phyloP scores from a whole-genome alignment of 1,284 basidiomycete genomes.

The Ganoderma leucocontextum region DNA sequence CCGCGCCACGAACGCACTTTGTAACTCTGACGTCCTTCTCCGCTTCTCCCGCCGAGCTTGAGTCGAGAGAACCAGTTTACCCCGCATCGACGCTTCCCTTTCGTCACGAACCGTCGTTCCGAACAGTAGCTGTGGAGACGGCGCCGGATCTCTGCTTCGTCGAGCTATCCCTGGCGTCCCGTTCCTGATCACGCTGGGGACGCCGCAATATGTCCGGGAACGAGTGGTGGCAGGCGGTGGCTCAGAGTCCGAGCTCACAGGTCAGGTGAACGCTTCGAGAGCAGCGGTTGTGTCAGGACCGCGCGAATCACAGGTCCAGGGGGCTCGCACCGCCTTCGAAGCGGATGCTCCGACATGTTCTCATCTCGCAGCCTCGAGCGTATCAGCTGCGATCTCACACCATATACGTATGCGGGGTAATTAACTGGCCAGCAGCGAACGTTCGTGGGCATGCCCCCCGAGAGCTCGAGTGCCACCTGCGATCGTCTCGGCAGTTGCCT shows the following conservation, averaged over 20 bases:
- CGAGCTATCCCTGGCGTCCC: background rate
- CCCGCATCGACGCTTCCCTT: background rate
- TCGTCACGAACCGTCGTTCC: conserved; percentile 12
- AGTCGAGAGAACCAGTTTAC: background rate
- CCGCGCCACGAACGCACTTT: conserved; percentile 11
- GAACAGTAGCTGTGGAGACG: conserved; percentile 11
- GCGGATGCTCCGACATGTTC: conserved; percentile 12
- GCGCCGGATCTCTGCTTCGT: conserved; percentile 12
- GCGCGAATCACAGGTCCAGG: background rate
- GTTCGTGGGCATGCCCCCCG: background rate
- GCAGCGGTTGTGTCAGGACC: conserved; percentile 3
- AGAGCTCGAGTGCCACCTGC: background rate
- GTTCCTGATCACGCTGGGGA: conserved; percentile 14
- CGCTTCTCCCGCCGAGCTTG: conserved; percentile 5
- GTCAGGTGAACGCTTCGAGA: conserved; percentile 2
- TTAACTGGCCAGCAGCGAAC: background rate
- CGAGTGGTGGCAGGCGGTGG: background rate
- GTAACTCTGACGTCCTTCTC: conserved; percentile 6
- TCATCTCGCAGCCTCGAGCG: conserved; percentile 1
- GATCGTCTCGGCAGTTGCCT: conserved; percentile 5
- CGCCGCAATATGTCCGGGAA: background rate
- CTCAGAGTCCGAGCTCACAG: background rate
- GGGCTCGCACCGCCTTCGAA: conserved; percentile 4
- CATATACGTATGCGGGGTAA: conserved; percentile 4
- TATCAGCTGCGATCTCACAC: conserved; percentile 16